Base-by-base conservation (phyloP, 495 filamentous ascomycete genomes). In the Hypoxylon crocopeplum region DNA sequence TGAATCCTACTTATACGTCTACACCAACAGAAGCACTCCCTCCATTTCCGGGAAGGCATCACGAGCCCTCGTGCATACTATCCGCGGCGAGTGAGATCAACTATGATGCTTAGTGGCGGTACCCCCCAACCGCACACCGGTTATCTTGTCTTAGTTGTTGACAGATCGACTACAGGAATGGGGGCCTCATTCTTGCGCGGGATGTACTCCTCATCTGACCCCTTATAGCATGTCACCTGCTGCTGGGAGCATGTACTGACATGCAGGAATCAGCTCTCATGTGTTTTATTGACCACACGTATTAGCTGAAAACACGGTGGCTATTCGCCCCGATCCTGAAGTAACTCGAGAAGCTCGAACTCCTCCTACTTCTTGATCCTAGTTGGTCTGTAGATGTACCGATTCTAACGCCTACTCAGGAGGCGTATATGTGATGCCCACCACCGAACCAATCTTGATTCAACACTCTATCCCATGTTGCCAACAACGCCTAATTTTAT, bases 401-500 rank as follows among this genome's bases (percentile, higher is more conserved):
- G 16, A 55, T 50, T 51, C 46, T 38, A 55, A 59, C 54, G 49
- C 61, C 61, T 13, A 34, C 41, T 49, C 33, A 48, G 39, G 44
- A 59, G 44, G 49, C 36, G 49, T 48, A 40, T 59, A 45, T 64
- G 32, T 54, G 32, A 59, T 48, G 49, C 49, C 45, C 46, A 38
- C 42, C 53, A 32, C 61, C 54, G 16, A 59, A 54, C 45, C 46
- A 19, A 54, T 50, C 55, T 64, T 59, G 45, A 54, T 64, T 50
- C 46, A 53, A 50, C 59, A 53, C 57, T 51, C 67, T 70, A 70
- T 56, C 32, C 60, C 60, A 61, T 55, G 59, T 66, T 70, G 64
- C 64, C 69, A 58, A 69, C 64, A 72, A 72, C 69, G 69, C 69
- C 69, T 59, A 68, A 40, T 53, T 59, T 42, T 68, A 72, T 70